phyloP scores from a whole-genome alignment of 768 basidiomycete species.

The Auricularia heimuer region DNA sequence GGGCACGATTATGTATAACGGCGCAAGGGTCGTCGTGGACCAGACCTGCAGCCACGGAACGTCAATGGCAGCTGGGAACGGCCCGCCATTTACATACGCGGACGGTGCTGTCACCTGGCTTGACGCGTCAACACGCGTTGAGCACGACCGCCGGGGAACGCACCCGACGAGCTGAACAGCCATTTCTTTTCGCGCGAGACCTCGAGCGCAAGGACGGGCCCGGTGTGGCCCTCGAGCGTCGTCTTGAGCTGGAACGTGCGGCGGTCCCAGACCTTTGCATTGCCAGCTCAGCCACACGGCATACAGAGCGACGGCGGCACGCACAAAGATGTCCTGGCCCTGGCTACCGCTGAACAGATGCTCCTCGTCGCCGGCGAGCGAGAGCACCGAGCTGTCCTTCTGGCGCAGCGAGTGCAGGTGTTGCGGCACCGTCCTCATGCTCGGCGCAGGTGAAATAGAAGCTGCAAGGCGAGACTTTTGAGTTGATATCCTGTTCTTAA shows the following conservation, averaged over 20 bases:
- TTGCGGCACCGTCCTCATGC: neutral
- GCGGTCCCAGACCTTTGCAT: conserved; percentile 74
- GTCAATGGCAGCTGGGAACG: neutral
- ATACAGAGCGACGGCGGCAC: conserved; percentile 11
- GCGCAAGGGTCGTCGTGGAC: conserved; percentile 58
- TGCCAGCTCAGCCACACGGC: conserved; percentile 7
- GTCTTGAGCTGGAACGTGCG: conserved; percentile 55
- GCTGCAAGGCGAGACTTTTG: neutral
- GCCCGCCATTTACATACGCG: conserved; percentile 39
- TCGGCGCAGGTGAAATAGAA: neutral
- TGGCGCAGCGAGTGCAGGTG: conserved; percentile 56
- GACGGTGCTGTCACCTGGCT: conserved; percentile 76
- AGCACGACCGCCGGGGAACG: conserved; percentile 11
- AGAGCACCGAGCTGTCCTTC: conserved; percentile 58
- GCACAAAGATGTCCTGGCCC: conserved; percentile 62
- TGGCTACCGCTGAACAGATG: conserved; percentile 83
- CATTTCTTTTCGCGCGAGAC: conserved; percentile 67
- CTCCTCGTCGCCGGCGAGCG: conserved; percentile 58
- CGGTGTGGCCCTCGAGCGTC: conserved; percentile 70
- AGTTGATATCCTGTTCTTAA: neutral
- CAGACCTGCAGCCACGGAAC: conserved; percentile 47
- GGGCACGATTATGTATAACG: conserved; percentile 65
- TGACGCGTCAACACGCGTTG: neutral
- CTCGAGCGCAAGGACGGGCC: conserved; percentile 72
- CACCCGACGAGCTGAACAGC: conserved; percentile 87